Conservation (phyloP, 148 eudicot genomes). For the Vaccinium darrowii region DNA sequence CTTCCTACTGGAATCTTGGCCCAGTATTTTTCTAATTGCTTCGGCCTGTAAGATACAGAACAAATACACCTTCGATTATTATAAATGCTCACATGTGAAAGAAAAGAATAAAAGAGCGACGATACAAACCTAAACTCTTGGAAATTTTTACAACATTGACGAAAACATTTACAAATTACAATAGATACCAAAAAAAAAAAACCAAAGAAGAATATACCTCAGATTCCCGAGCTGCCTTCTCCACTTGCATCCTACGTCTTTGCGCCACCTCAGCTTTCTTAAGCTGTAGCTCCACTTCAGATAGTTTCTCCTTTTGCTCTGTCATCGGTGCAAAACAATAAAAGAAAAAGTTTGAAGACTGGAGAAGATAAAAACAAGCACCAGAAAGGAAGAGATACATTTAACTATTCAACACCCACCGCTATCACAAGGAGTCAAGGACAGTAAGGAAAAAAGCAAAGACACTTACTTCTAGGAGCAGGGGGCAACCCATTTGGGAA, state of each 20-base stretch:
- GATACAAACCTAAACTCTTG: not conserved
- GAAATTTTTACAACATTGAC: not conserved
- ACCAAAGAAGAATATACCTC: slow-evolving; percentile 30
- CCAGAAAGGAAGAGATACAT: not conserved
- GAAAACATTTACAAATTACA: not conserved
- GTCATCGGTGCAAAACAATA: slow-evolving; percentile 11
- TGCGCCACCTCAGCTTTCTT: slow-evolving; percentile 64
- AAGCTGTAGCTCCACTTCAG: slow-evolving; percentile 55
- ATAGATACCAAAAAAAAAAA: not conserved
- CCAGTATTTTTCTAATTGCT: slow-evolving; percentile 56
- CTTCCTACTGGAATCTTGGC: slow-evolving; percentile 55
- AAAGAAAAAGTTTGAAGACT: not conserved
- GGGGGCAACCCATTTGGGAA: slow-evolving; percentile 52
- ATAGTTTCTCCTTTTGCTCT: slow-evolving; percentile 54
- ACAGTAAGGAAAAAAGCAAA: not conserved
- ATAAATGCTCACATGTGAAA: not conserved
- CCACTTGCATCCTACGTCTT: slow-evolving; percentile 47
- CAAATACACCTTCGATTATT: not conserved
- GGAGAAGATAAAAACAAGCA: not conserved
- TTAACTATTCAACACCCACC: not conserved
- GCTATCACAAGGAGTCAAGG: not conserved
- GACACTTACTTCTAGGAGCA: slow-evolving; percentile 41
- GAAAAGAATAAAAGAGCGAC: not conserved
- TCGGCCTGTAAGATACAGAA: slow-evolving; percentile 37
- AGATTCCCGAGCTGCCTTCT: slow-evolving; percentile 59